Evolutionary conservation across 2,329 filamentous ascomycete genomes (phyloP), one percentile per base, ranked within the genome.

Genomic region (Epicoccum nigrum): DNA sequence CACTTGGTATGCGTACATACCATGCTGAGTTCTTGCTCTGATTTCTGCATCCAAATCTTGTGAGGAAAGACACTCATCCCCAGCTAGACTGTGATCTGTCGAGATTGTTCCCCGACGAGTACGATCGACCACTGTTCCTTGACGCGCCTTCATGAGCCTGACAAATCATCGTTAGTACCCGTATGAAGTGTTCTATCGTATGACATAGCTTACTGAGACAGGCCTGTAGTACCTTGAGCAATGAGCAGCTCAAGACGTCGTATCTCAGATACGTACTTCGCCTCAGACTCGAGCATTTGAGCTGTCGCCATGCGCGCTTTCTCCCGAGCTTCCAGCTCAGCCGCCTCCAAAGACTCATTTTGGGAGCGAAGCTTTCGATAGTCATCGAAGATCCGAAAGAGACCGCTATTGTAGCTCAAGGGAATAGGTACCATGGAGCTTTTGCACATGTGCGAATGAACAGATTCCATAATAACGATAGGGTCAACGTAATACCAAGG

Each of bases 191-290:
- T 7, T 16, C 6, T 4, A n/a, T 4, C 11, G 8, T 7, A 15
- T 4, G 5, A 17, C 16, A 4, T 11, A 30, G 44, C 59, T 45
- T 40, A 68, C 65, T 72, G 74, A 16, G 72, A 64, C 44, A 79
- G 63, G 8, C 77, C 76, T 33, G 67, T 61, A 20, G 71, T 68
- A 7, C 75, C 71, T 40, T 70, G 71, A 2, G 74, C 72, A 48
- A 79, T 76, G 20, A 79, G 54, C 3, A 78, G 52, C 56, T 79
- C 77, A 12, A 79, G 65, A 13, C 76, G 71, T 49, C 72, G 76
- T 43, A 78, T 72, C 51, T 79, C 76, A 3, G 68, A 68, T 31
- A 71, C 67, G 55, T 75, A 77, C 13, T 64, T 61, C 32, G 61
- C 58, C 50, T 72, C 69, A 44, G 70, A 64, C 7, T 67, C 52